These are phyloP conservation scores for Saccharomycopsis microspora DNA, from an alignment of 805 yeast species.

Conservation along the genomic window DNA sequence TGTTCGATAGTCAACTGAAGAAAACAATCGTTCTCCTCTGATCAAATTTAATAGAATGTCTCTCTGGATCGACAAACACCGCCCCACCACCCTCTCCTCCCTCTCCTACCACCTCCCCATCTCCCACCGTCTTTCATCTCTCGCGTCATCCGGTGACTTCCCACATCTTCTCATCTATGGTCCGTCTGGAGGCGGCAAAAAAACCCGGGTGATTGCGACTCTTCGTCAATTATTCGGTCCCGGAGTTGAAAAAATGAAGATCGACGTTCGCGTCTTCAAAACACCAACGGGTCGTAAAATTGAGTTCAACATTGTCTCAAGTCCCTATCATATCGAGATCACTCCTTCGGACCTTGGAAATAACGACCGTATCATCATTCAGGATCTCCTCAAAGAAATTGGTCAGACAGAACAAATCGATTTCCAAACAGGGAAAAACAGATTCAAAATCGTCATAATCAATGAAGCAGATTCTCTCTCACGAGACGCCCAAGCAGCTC, in stretches of 20 bases:
- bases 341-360: constrained; percentile 97
- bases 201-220: constrained; percentile 79
- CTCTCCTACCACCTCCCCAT: constrained; percentile 60
- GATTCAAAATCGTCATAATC: constrained; percentile 72
- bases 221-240: constrained; percentile 73
- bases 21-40: too few relatives aligned
- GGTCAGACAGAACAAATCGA: constrained; percentile 97
- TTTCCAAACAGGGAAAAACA: constrained; percentile 39
- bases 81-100: constrained; percentile 58
- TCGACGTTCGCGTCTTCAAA: constrained; percentile 78
- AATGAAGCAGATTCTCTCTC: constrained; percentile 86
- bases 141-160: constrained; percentile 67
- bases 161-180: constrained; percentile 93
- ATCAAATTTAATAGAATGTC: constrained; percentile 41
- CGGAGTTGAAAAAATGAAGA: constrained; percentile 73
- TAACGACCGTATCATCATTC: constrained; percentile 90
- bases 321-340: constrained; percentile 84
- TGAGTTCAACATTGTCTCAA: constrained; percentile 87
- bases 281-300: constrained; percentile 63
- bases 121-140: constrained; percentile 49
- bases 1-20: too few relatives aligned
- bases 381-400: constrained; percentile 84
- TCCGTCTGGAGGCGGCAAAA: constrained; percentile 95
- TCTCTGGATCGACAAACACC: constrained; percentile 91
- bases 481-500: constrained; percentile 91